A percentile compares a stretch with the other conserved stretches of the same genome.
Conservation (phyloP, 139 green algal species). For the Chlorella sp. region DNA sequence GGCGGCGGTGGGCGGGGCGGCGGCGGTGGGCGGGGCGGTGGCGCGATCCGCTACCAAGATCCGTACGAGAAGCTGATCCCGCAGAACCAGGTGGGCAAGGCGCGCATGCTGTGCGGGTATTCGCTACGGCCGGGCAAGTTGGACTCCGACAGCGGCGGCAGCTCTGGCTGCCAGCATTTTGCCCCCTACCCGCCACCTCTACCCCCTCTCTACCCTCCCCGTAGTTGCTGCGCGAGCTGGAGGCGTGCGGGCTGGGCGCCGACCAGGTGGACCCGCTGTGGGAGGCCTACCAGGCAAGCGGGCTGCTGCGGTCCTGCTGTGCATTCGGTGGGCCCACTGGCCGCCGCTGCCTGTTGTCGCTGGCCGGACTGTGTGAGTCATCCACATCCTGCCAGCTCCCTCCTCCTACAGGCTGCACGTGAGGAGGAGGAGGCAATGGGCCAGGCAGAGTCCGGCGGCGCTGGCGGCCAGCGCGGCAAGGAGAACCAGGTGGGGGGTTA, state of each 20-base stretch:
- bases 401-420: conserved; percentile 21
- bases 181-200: background rate
- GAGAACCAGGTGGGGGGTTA: background rate
- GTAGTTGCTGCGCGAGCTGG: conserved; percentile 53
- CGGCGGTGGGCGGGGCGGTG: background rate
- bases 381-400: no score
- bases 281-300: conserved; percentile 44
- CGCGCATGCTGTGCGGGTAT: no score
- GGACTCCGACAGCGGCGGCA: no score
- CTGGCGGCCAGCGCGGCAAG: background rate
- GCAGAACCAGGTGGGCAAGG: background rate
- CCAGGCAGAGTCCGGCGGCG: background rate
- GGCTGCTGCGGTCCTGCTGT: background rate
- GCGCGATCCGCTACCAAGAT: conserved; percentile 2
- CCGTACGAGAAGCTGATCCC: conserved; percentile 20
- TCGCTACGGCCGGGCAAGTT: no score
- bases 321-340: no score
- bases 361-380: no score
- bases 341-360: no score
- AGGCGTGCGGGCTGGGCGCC: conserved; percentile 29
- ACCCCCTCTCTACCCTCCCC: background rate
- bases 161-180: background rate
- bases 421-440: conserved; percentile 54
- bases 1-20: background rate
- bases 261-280: conserved; percentile 44